Base-by-base conservation (phyloP, 495 filamentous ascomycete genomes). In the Beverwykella pulmonaria region DNA sequence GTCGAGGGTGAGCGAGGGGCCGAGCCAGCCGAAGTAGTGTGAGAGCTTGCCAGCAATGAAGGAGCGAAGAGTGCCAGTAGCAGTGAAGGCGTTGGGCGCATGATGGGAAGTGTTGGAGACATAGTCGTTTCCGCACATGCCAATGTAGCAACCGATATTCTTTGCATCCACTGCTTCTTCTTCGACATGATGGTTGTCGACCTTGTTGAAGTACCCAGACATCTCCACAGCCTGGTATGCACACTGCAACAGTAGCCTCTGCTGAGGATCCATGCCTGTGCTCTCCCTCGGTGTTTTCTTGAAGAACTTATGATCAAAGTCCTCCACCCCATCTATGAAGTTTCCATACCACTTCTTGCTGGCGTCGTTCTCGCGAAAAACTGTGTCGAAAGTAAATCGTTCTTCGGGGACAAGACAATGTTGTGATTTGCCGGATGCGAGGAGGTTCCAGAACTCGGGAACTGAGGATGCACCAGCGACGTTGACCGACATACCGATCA, bases 401-500 rank as follows among this genome's bases (percentile, higher is more conserved):
- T 78, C 75, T 0, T 55, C 27, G 0, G 79, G 73, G 22, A 84
- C 70, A 53, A 76, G 75, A 4, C 57, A 49, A 29, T 83, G 80
- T 57, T 82, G 79, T 0, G 80, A 82, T 52, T 80, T 53, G 1
- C 78, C 82, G 0, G 70, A 53, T 20, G 69, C 71, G 0, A 83
- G 64, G 2, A 82, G 50, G 0, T 79, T 32, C 78, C 78, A 82
- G 57, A 82, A 82, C 25, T 83, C 78, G 0, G 77, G 74, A 1
- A 81, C 41, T 41, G 81, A 74, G 15, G 82, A 75, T 0, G 83
- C 83, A 0, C 82, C 83, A 8, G 82, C 77, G 0, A 80, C 73
- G 6, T 81, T 78, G 53, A 75, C 76, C 0, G 82, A 76, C 81
- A 84, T 83, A 0, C 83, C 83, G 20, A 86, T 72, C 5, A 86